Evolutionary conservation across 257 asterid genomes (phyloP).

Genomic region (Phtheirospermum japonicum): DNA sequence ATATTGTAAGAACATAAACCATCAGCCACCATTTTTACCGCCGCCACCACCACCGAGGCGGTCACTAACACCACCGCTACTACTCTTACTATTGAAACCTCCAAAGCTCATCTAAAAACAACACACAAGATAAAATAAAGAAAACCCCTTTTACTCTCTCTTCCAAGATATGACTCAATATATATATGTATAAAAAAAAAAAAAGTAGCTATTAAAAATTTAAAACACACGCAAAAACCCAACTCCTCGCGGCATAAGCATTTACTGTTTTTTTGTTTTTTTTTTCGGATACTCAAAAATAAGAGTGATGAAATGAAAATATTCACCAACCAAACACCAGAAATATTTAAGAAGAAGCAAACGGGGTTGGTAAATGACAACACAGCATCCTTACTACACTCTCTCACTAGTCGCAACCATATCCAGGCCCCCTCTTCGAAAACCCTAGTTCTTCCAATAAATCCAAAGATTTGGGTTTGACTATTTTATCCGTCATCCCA

Average conservation of each 20-base stretch:
- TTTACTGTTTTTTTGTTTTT: too few species aligned
- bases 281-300: too few species aligned
- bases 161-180: too few species aligned
- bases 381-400: conserved; percentile 51
- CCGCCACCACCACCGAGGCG: background rate
- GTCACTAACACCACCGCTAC: conserved; percentile 28
- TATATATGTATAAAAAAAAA: too few species aligned
- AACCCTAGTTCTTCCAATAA: conserved; percentile 33
- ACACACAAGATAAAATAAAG: background rate
- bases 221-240: conserved; percentile 38
- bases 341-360: conserved; percentile 48
- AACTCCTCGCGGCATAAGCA: conserved; percentile 33
- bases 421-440: conserved; percentile 24
- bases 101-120: conserved; percentile 53
- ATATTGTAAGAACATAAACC: conserved; percentile 36
- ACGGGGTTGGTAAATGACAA: conserved; percentile 70
- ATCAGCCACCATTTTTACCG: conserved; percentile 42
- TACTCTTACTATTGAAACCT: conserved; percentile 37
- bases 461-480: conserved; percentile 41
- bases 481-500: conserved; percentile 39
- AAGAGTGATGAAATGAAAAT: conserved; percentile 30
- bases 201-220: background rate
- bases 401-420: conserved; percentile 17
- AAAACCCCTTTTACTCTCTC: too few species aligned
- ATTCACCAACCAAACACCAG: conserved; percentile 61